Conservation (phyloP, 495 filamentous ascomycete species). For the Neurospora cerealis region DNA sequence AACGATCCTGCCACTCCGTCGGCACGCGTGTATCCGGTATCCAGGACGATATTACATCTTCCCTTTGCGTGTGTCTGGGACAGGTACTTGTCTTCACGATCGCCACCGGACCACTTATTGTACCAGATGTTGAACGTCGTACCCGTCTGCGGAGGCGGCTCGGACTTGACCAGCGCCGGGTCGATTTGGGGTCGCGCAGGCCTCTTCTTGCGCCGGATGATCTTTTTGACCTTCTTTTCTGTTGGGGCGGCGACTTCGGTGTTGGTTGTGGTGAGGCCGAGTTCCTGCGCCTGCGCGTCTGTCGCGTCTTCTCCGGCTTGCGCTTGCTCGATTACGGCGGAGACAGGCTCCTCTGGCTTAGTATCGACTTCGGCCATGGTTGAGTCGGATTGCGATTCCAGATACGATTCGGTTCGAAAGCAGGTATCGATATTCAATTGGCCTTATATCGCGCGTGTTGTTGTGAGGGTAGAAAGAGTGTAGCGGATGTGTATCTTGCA, state of each 20-base stretch:
- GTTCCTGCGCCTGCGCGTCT: conserved; percentile 9
- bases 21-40: conserved; percentile 81
- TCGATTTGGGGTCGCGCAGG: conserved; percentile 72
- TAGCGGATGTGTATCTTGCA: background rate
- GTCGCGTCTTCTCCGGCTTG: background rate
- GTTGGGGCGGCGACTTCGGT: conserved; percentile 37
- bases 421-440: background rate
- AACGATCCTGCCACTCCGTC: conserved; percentile 66
- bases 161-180: conserved; percentile 61
- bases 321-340: background rate
- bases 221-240: conserved; percentile 53
- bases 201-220: conserved; percentile 56
- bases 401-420: background rate
- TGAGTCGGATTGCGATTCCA: background rate
- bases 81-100: conserved; percentile 83
- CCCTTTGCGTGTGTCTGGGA: conserved; percentile 59
- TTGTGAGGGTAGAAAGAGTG: background rate
- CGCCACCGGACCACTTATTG: conserved; percentile 91
- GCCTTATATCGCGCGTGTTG: background rate
- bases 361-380: conserved; percentile 13
- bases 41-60: conserved; percentile 71
- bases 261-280: conserved; percentile 27
- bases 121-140: conserved; percentile 76
- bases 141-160: conserved; percentile 81
- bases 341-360: conserved; percentile 3